These are phyloP conservation scores for Yamadazyma laniorum DNA, from an alignment of 805 yeast species.

Conservation along the genomic window DNA sequence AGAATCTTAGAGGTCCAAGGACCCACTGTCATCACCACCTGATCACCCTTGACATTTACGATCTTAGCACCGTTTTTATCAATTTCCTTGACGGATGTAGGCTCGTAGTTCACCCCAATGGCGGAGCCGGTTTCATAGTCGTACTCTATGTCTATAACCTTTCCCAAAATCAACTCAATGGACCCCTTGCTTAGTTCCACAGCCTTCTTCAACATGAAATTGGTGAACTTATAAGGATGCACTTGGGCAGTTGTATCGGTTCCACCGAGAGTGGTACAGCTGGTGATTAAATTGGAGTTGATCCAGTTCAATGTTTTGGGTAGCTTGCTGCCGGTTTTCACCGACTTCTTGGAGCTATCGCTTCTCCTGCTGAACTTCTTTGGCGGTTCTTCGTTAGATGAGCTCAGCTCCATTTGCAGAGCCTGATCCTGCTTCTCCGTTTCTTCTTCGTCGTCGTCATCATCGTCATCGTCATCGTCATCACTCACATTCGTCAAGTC, in stretches of 20 bases:
- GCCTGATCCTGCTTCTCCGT: slow-evolving; percentile 1
- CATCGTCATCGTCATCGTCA: slow-evolving; percentile 20
- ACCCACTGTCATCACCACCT: slow-evolving; percentile 84
- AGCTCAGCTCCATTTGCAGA: not conserved
- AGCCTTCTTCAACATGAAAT: slow-evolving; percentile 73
- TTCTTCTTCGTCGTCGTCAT: slow-evolving; percentile 19
- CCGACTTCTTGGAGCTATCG: slow-evolving; percentile 8
- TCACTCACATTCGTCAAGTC: slow-evolving; percentile 47
- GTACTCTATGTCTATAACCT: slow-evolving; percentile 66
- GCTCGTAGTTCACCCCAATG: slow-evolving; percentile 67
- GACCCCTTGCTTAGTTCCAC: slow-evolving; percentile 65
- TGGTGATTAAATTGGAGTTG: slow-evolving; percentile 56
- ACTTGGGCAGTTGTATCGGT: slow-evolving; percentile 92
- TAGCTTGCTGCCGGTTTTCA: slow-evolving; percentile 17
- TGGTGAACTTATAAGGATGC: slow-evolving; percentile 93
- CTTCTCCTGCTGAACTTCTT: slow-evolving; percentile 37
- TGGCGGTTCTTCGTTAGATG: slow-evolving; percentile 25
- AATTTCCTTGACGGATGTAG: slow-evolving; percentile 33
- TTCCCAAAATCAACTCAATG: slow-evolving; percentile 82
- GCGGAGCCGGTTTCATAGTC: slow-evolving; percentile 65
- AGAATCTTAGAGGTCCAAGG: slow-evolving; percentile 95
- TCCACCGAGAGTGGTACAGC: slow-evolving; percentile 81
- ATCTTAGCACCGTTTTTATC: slow-evolving; percentile 23
- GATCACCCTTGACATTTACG: slow-evolving; percentile 60
- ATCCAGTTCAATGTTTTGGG: slow-evolving; percentile 82